Conservation (phyloP, 805 yeast genomes). For the Allodekkera sacchari region DNA sequence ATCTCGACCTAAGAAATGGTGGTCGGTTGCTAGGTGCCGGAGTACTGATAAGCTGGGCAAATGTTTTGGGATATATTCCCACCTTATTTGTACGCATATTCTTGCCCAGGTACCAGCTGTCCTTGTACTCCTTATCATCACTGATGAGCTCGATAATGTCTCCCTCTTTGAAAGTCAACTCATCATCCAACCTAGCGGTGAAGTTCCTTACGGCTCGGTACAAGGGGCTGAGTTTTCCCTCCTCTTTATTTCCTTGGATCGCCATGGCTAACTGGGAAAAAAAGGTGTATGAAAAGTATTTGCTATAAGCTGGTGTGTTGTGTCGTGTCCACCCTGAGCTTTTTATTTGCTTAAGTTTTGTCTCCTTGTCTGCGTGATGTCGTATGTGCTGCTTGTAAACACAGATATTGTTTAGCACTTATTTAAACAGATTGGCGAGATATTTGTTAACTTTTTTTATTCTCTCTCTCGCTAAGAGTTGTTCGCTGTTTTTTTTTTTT, state of each 20-base stretch:
- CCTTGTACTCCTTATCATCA: conserved; percentile 88
- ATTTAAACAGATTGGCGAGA: too few species aligned
- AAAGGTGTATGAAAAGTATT: too few species aligned
- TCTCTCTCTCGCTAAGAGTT: too few species aligned
- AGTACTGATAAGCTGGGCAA: conserved; percentile 39
- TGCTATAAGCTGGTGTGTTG: too few species aligned
- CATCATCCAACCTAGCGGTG: conserved; percentile 82
- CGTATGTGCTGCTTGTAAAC: too few species aligned
- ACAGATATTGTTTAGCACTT: too few species aligned
- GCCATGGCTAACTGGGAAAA: too few species aligned
- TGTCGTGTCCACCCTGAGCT: too few species aligned
- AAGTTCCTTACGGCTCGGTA: conserved; percentile 77
- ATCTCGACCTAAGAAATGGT: conserved; percentile 46
- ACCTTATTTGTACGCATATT: conserved; percentile 64
- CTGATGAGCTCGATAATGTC: conserved; percentile 84
- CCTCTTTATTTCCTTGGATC: too few species aligned
- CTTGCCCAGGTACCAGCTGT: conserved; percentile 95
- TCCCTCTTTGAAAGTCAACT: conserved; percentile 69
- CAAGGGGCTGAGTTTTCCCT: conserved; percentile 5
- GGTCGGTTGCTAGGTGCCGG: conserved; percentile 21
- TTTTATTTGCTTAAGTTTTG: too few species aligned
- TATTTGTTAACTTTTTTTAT: too few species aligned
- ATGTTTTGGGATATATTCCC: conserved; percentile 86
- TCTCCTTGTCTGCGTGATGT: too few species aligned
- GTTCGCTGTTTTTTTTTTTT: neutral